Conservation (phyloP, 1,284 basidiomycete species). For the Microbotryum saponariae region DNA sequence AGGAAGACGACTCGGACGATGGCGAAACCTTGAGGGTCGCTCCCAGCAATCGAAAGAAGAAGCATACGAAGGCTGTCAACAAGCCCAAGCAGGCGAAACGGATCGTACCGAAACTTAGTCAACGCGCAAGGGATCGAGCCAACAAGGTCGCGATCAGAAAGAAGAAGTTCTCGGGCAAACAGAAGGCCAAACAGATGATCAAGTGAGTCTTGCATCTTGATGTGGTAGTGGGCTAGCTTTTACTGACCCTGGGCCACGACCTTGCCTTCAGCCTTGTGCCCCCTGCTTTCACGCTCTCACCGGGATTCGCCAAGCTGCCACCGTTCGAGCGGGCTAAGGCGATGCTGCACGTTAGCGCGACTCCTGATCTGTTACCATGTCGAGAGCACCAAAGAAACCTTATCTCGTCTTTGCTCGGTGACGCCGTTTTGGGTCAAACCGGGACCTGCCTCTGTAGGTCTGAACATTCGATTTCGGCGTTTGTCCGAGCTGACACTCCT, state of each 20-base stretch:
- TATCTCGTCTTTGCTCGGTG: constrained; percentile 69
- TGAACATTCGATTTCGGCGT: background rate
- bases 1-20: constrained; percentile 6
- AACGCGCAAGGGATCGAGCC: background rate
- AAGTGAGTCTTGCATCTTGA: no score
- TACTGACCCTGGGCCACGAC: background rate
- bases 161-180: no score
- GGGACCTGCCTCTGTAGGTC: constrained; percentile 89
- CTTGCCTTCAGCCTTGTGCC: constrained; percentile 15
- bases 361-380: constrained; percentile 84
- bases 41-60: background rate
- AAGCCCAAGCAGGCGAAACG: background rate
- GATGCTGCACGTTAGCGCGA: constrained; percentile 82
- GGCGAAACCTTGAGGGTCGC: background rate
- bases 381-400: constrained; percentile 77
- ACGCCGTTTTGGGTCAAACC: constrained; percentile 81
- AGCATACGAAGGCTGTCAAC: constrained; percentile 7
- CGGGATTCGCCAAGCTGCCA: constrained; percentile 14
- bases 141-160: background rate
- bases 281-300: constrained; percentile 11
- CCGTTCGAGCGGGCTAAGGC: constrained; percentile 34
- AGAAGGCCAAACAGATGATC: no score
- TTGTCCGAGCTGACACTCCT: background rate
- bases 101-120: background rate
- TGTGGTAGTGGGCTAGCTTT: no score